These are phyloP conservation scores for Colletotrichum sp. DNA, from an alignment of 2,329 filamentous ascomycete genomes.

Conservation along the genomic window DNA sequence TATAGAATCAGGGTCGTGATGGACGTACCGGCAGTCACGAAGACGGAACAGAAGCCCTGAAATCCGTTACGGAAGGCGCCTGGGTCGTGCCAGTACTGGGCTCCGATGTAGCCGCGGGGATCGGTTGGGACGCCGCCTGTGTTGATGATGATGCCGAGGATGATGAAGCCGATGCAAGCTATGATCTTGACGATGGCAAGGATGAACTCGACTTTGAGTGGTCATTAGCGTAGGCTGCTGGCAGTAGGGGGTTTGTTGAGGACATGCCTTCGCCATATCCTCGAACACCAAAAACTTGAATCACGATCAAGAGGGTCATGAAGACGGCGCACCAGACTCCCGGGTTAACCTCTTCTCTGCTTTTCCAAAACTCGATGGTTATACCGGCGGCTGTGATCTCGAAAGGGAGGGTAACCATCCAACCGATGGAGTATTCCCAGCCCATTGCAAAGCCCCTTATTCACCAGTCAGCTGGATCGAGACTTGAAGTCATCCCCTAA, in stretches of 20 bases:
- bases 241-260: too few species aligned
- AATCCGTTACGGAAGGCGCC: constrained; percentile 55
- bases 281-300: constrained; percentile 73
- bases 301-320: constrained; percentile 63
- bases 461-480: not conserved
- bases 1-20: not conserved
- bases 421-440: constrained; percentile 41
- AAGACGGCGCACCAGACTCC: constrained; percentile 81
- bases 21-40: constrained; percentile 64
- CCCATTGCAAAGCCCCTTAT: constrained; percentile 52
- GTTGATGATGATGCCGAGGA: not conserved
- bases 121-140: constrained; percentile 34
- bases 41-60: constrained; percentile 70
- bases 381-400: constrained; percentile 73
- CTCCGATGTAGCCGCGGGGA: constrained; percentile 51
- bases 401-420: not conserved
- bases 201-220: constrained; percentile 66
- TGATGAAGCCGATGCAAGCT: not conserved
- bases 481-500: rapidly evolving
- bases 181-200: constrained; percentile 54
- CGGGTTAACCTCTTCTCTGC: constrained; percentile 69
- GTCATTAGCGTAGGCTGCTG: constrained; percentile 65
- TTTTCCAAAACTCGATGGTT: constrained; percentile 80
- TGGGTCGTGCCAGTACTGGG: not conserved
- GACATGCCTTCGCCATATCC: constrained; percentile 74